phyloP scores from a whole-genome alignment of 495 filamentous ascomycete genomes.

The Aspergillus affinis region DNA sequence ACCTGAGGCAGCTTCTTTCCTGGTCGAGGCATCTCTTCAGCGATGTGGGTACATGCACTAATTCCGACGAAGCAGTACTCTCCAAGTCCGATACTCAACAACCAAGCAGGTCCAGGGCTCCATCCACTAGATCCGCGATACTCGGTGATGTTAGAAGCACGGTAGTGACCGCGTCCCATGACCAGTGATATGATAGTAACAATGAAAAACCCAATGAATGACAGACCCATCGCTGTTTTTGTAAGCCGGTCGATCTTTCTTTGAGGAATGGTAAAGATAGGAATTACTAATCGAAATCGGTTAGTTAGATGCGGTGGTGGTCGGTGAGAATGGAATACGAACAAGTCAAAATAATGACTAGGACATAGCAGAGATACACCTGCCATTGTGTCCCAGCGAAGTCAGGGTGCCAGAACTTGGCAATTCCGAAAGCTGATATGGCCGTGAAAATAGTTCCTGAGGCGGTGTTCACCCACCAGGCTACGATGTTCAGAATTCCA shows the following conservation, averaged over 20 bases:
- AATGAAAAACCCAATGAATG: slow-evolving; percentile 18
- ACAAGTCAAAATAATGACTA: slow-evolving; percentile 16
- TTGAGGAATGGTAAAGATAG: slow-evolving; percentile 18
- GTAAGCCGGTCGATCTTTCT: slow-evolving; percentile 18
- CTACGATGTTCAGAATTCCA: slow-evolving; percentile 30
- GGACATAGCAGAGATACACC: slow-evolving; percentile 25
- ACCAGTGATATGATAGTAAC: slow-evolving; percentile 16
- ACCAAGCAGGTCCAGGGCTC: slow-evolving; percentile 25
- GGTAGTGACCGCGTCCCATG: slow-evolving; percentile 22
- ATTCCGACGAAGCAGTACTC: slow-evolving; percentile 19
- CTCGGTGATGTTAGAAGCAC: slow-evolving; percentile 17
- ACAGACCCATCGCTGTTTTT: slow-evolving; percentile 21
- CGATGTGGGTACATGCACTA: slow-evolving; percentile 21
- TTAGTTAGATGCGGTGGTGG: no score
- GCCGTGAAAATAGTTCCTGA: slow-evolving; percentile 18
- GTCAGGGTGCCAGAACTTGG: slow-evolving; percentile 22
- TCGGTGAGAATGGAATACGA: neutral
- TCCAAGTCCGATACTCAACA: slow-evolving; percentile 23
- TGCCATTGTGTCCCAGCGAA: slow-evolving; percentile 27
- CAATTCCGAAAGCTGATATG: slow-evolving; percentile 24
- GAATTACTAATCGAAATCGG: slow-evolving; percentile 15
- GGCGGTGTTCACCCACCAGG: slow-evolving; percentile 27
- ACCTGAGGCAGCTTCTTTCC: slow-evolving; percentile 23
- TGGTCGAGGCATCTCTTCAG: slow-evolving; percentile 29
- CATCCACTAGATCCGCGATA: slow-evolving; percentile 25